Percentiles rank a stretch among this genome's conserved stretches.
These are phyloP conservation scores for Syzygium aromaticum DNA, from an alignment of 345 rosid genomes.

Conservation along the genomic window DNA sequence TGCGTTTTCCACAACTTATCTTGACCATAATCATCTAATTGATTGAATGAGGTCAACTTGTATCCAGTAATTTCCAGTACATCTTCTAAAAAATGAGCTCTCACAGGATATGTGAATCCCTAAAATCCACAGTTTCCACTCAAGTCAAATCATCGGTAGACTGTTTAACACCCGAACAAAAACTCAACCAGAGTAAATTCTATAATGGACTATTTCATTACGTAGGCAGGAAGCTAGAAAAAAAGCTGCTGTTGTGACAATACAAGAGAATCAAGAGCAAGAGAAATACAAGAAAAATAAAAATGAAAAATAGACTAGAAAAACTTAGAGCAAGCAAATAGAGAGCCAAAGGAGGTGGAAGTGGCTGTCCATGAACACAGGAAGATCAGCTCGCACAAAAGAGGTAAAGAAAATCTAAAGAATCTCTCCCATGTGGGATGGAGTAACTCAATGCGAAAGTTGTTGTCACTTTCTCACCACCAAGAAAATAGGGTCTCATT, in stretches of 20 bases:
- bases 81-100: slow-evolving; percentile 80
- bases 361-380: not conserved
- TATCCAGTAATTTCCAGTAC: slow-evolving; percentile 82
- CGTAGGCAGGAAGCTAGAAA: not conserved
- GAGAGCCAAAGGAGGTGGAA: not conserved
- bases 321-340: not conserved
- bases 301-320: not conserved
- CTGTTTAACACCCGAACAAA: not conserved
- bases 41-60: slow-evolving; percentile 82
- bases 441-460: not conserved
- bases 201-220: not conserved
- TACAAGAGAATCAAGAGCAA: not conserved
- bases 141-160: not conserved
- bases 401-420: not conserved
- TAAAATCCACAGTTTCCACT: slow-evolving; percentile 14
- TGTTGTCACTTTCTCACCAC: not conserved
- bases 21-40: slow-evolving; percentile 98
- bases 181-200: not conserved
- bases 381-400: not conserved
- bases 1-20: slow-evolving; percentile 96
- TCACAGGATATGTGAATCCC: slow-evolving; percentile 94
- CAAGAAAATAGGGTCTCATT: not conserved
- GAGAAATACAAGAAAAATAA: not conserved
- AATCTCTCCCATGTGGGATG: not conserved
- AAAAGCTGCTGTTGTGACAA: not conserved